phyloP scores from a whole-genome alignment of 495 filamentous ascomycete species.

The Talaromyces wortmannii region DNA sequence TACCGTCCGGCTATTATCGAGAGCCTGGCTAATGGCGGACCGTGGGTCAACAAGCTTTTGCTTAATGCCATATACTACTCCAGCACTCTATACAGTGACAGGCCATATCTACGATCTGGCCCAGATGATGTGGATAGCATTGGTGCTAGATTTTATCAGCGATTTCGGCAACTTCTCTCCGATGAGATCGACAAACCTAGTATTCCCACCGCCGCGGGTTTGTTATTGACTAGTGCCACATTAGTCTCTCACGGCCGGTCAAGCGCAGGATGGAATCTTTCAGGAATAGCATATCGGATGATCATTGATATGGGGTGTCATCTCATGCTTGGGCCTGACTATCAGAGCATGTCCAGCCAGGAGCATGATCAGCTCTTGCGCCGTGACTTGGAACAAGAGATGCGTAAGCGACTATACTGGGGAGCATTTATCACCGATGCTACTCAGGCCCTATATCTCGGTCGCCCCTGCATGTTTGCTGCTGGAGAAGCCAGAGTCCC shows the following conservation, averaged over 20 bases:
- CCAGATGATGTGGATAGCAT: neutral
- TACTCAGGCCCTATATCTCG: slow-evolving; percentile 19
- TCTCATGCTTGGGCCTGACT: slow-evolving; percentile 2
- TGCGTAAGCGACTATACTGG: slow-evolving; percentile 17
- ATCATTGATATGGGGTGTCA: slow-evolving; percentile 27
- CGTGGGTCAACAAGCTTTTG: slow-evolving; percentile 24
- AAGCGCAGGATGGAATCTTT: slow-evolving; percentile 13
- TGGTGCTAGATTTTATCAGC: slow-evolving; percentile 9
- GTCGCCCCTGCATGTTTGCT: slow-evolving; percentile 12
- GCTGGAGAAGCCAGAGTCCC: slow-evolving; percentile 7
- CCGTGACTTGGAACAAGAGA: slow-evolving; percentile 7
- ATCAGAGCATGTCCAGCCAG: neutral
- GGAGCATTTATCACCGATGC: slow-evolving; percentile 21
- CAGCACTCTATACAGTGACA: slow-evolving; percentile 9
- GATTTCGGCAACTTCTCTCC: slow-evolving; percentile 7
- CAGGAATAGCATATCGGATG: slow-evolving; percentile 23
- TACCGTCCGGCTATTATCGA: slow-evolving; percentile 29
- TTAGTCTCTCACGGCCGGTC: slow-evolving; percentile 9
- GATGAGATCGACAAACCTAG: slow-evolving; percentile 10
- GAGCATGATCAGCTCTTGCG: neutral
- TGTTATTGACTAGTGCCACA: slow-evolving; percentile 8
- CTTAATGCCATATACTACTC: slow-evolving; percentile 26
- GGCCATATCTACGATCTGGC: neutral
- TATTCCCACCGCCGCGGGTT: slow-evolving; percentile 8
- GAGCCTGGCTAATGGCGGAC: slow-evolving; percentile 20